These are phyloP conservation scores for Kwoniella heveanensis DNA, from an alignment of 768 basidiomycete species.

Conservation along the genomic window DNA sequence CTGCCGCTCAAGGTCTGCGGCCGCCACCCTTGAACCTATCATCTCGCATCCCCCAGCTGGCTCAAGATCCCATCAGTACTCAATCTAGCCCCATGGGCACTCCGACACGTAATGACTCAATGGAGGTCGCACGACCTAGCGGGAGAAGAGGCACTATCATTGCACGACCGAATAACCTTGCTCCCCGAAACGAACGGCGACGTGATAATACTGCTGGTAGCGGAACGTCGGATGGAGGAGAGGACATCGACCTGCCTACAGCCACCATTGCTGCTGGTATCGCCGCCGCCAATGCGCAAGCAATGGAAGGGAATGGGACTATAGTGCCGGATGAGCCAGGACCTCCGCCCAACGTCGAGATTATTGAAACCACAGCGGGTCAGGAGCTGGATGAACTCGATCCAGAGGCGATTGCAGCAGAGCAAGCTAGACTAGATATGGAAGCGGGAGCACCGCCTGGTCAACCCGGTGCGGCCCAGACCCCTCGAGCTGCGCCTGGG, in stretches of 20 bases:
- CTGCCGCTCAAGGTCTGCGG: slow-evolving; percentile 22
- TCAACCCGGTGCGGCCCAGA: slow-evolving; percentile 70
- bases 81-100: slow-evolving; percentile 54
- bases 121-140: slow-evolving; percentile 24
- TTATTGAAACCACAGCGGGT: slow-evolving; percentile 26
- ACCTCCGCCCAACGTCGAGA: slow-evolving; percentile 31
- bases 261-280: slow-evolving; percentile 37
- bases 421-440: slow-evolving; percentile 46
- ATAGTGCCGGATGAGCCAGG: slow-evolving; percentile 30
- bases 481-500: slow-evolving; percentile 36
- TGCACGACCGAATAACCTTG: slow-evolving; percentile 40
- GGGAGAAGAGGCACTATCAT: slow-evolving; percentile 49
- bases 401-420: slow-evolving; percentile 71
- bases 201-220: slow-evolving; percentile 38
- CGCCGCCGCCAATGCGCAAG: slow-evolving; percentile 32
- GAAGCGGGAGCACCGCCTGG: slow-evolving; percentile 75
- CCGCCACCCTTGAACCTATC: slow-evolving; percentile 37
- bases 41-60: slow-evolving; percentile 37
- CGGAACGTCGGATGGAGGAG: slow-evolving; percentile 49
- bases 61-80: slow-evolving; percentile 44
- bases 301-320: slow-evolving; percentile 25
- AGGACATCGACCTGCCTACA: slow-evolving; percentile 45
- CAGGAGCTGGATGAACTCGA: slow-evolving; percentile 67
- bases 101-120: slow-evolving; percentile 32
- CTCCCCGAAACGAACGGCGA: slow-evolving; percentile 33